Evolutionary conservation across 2,329 filamentous ascomycete species (phyloP).

Genomic region (Pseudocercospora musae): DNA sequence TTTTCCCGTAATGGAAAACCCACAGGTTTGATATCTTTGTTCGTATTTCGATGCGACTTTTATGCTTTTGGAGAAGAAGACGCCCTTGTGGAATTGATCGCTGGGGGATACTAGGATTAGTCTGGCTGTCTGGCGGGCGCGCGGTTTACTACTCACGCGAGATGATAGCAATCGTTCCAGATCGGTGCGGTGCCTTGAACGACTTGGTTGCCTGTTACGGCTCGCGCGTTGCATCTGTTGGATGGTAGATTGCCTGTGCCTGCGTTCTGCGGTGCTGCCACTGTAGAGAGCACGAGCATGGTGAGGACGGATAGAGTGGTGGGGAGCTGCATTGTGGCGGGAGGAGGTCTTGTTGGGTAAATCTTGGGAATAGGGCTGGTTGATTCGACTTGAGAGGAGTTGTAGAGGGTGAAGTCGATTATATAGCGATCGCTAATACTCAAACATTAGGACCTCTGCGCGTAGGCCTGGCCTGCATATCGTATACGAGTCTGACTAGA

Average conservation of each 20-base stretch:
- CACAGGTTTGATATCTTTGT: background rate
- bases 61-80: conserved; percentile 1
- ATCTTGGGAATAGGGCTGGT: no score
- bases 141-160: conserved; percentile 1
- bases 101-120: background rate
- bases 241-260: background rate
- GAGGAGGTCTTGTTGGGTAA: background rate
- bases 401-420: no score
- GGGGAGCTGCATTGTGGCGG: background rate
- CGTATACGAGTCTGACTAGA: no score
- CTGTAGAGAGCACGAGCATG: background rate
- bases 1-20: conserved; percentile 1
- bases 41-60: background rate
- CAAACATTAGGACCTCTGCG: no score
- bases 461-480: no score
- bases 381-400: no score
- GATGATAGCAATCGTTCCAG: conserved; percentile 4
- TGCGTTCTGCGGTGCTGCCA: background rate
- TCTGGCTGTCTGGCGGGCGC: no score
- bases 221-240: background rate
- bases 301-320: background rate
- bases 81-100: background rate
- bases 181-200: background rate
- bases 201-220: background rate
- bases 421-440: no score